These are phyloP conservation scores for Daldinia concentrica DNA, from an alignment of 495 filamentous ascomycete genomes.

Conservation along the genomic window DNA sequence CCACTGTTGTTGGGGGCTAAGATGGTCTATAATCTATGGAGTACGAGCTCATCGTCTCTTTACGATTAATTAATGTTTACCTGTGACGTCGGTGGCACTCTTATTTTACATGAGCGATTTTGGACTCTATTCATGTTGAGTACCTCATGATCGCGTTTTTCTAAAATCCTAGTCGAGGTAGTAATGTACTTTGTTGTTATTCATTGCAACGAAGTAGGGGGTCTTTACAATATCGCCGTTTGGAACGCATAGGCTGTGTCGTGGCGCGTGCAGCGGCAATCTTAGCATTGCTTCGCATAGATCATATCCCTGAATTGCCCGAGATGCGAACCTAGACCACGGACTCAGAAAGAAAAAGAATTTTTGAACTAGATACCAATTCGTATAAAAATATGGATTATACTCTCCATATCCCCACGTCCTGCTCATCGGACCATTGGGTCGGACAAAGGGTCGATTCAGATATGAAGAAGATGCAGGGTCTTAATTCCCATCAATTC, in stretches of 20 bases:
- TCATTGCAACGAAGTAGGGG: constrained; percentile 10
- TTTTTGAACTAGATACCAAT: constrained; percentile 16
- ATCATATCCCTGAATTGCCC: constrained; percentile 25
- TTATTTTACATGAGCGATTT: constrained; percentile 12
- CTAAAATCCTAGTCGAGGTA: constrained; percentile 1
- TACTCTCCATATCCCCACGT: constrained; percentile 27
- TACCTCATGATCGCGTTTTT: neutral
- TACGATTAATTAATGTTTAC: constrained; percentile 7
- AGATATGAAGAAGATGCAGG: constrained; percentile 31
- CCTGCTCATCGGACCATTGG: constrained; percentile 19
- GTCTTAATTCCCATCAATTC: constrained; percentile 20
- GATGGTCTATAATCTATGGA: constrained; percentile 21
- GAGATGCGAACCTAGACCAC: constrained; percentile 9
- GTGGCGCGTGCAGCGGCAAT: constrained; percentile 34
- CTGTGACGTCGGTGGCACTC: constrained; percentile 17
- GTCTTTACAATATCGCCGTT: constrained; percentile 13
- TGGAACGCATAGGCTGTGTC: constrained; percentile 11
- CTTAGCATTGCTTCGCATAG: constrained; percentile 11
- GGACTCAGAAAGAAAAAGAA: constrained; percentile 4
- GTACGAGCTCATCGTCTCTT: constrained; percentile 5
- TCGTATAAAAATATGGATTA: constrained; percentile 24
- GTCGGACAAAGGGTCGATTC: constrained; percentile 14
- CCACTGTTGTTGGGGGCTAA: constrained; percentile 12
- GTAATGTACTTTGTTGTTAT: constrained; percentile 3
- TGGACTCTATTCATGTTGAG: constrained; percentile 7